Percentiles rank a stretch among this genome's conserved stretches.
These are phyloP conservation scores for Pleurotus cornucopiae DNA, from an alignment of 768 basidiomycete species.

Conservation along the genomic window DNA sequence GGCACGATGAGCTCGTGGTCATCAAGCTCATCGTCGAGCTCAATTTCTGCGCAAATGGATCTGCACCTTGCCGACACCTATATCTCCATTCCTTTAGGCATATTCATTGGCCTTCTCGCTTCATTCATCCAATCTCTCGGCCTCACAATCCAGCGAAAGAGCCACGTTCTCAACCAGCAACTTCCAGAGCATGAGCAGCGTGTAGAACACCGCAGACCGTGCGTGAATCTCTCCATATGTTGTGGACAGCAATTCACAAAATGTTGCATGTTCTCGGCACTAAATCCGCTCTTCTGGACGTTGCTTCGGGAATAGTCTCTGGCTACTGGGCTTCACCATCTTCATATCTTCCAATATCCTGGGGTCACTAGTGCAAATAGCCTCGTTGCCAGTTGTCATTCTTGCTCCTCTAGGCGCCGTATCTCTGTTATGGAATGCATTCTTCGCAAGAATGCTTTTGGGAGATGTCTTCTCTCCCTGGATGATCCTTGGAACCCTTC, in stretches of 20 bases:
- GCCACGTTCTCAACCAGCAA: slow-evolving; percentile 79
- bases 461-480: slow-evolving; percentile 83
- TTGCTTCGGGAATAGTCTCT: slow-evolving; percentile 46
- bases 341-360: slow-evolving; percentile 88
- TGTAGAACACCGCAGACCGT: slow-evolving; percentile 79
- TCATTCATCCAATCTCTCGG: slow-evolving; percentile 89
- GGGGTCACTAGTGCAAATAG: slow-evolving; percentile 88
- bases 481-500: slow-evolving; percentile 81
- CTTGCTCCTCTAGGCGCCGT: slow-evolving; percentile 92
- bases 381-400: slow-evolving; percentile 90
- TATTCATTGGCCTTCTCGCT: slow-evolving; percentile 66
- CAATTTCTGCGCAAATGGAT: not conserved
- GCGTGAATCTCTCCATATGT: slow-evolving; percentile 23
- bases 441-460: slow-evolving; percentile 81
- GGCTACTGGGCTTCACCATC: slow-evolving; percentile 82
- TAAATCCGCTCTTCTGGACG: not conserved
- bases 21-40: slow-evolving; percentile 3
- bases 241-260: not conserved
- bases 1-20: slow-evolving; percentile 1
- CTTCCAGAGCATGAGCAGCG: slow-evolving; percentile 61
- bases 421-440: slow-evolving; percentile 90
- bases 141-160: slow-evolving; percentile 90
- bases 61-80: slow-evolving; percentile 14
- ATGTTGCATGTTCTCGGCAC: not conserved
- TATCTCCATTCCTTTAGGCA: slow-evolving; percentile 48